Evolutionary conservation across 2,329 filamentous ascomycete genomes (phyloP).

Genomic region (Bipolaris sorokiniana): DNA sequence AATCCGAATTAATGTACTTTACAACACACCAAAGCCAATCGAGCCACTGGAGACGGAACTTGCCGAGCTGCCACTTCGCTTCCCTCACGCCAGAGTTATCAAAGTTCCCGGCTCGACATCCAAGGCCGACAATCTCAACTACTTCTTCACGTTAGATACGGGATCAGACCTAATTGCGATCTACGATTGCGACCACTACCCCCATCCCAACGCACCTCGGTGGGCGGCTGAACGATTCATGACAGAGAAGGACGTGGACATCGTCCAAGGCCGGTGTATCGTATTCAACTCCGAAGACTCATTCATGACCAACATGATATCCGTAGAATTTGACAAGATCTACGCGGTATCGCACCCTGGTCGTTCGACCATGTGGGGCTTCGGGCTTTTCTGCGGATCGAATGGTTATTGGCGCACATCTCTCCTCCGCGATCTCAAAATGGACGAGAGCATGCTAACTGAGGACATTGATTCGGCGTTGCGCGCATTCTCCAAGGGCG

Average conservation of each 20-base stretch:
- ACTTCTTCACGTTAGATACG: slow-evolving; percentile 54
- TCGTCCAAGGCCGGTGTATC: slow-evolving; percentile 58
- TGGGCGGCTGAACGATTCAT: slow-evolving; percentile 58
- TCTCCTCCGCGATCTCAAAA: slow-evolving; percentile 54
- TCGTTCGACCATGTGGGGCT: slow-evolving; percentile 55
- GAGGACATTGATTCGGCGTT: slow-evolving; percentile 60
- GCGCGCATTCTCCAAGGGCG: slow-evolving; percentile 53
- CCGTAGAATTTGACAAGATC: slow-evolving; percentile 60
- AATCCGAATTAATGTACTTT: slow-evolving; percentile 57
- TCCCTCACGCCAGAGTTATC: slow-evolving; percentile 53
- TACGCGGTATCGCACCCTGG: slow-evolving; percentile 60
- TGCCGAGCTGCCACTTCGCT: slow-evolving; percentile 45
- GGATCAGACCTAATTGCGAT: slow-evolving; percentile 56
- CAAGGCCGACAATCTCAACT: slow-evolving; percentile 59
- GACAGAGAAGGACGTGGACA: slow-evolving; percentile 51
- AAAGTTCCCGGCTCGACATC: slow-evolving; percentile 58
- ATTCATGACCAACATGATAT: slow-evolving; percentile 56
- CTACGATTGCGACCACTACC: slow-evolving; percentile 59
- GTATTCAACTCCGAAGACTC: slow-evolving; percentile 56
- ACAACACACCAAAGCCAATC: slow-evolving; percentile 57
- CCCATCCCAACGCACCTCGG: slow-evolving; percentile 56
- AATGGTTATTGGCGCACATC: slow-evolving; percentile 58
- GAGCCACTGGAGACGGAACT: slow-evolving; percentile 55
- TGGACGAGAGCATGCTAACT: slow-evolving; percentile 59
- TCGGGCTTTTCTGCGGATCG: slow-evolving; percentile 58